Evolutionary conservation across 805 yeast genomes (phyloP).

Genomic region (Limtongia smithiae): DNA sequence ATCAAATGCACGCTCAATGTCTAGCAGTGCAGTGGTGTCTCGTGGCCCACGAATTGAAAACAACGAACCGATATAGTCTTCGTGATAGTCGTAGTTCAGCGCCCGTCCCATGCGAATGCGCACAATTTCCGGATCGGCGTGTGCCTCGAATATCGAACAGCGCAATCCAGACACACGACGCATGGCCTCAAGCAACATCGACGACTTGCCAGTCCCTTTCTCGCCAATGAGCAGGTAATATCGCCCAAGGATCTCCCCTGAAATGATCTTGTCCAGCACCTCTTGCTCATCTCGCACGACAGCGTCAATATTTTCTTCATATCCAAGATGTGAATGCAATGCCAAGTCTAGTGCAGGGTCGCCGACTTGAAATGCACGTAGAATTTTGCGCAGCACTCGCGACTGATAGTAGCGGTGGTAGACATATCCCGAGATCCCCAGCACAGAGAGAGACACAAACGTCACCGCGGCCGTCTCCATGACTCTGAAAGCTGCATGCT

Average conservation of each 20-base stretch:
- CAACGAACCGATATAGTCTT: conserved; percentile 78
- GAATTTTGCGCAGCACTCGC: conserved; percentile 63
- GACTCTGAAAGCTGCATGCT: conserved; percentile 41
- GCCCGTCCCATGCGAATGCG: conserved; percentile 74
- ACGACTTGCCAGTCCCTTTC: conserved; percentile 82
- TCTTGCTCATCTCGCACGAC: conserved; percentile 65
- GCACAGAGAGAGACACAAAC: conserved; percentile 60
- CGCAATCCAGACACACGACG: conserved; percentile 58
- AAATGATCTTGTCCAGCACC: conserved; percentile 58
- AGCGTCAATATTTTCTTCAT: conserved; percentile 17
- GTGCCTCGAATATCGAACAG: conserved; percentile 74
- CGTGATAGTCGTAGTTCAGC: conserved; percentile 65
- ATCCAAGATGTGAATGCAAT: conserved; percentile 41
- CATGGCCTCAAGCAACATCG: conserved; percentile 68
- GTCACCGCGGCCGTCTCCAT: conserved; percentile 70
- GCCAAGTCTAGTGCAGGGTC: conserved; percentile 62
- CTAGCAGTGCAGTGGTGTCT: conserved; percentile 76
- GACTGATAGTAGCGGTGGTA: conserved; percentile 61
- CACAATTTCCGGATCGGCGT: conserved; percentile 79
- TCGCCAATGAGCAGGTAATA: conserved; percentile 75
- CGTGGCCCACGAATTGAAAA: conserved; percentile 81
- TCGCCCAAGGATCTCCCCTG: conserved; percentile 62
- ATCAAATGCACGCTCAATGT: conserved; percentile 77
- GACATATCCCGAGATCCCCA: conserved; percentile 67
- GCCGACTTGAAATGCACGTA: conserved; percentile 60